These are phyloP conservation scores for Chaetomium cochliodes DNA, from an alignment of 495 filamentous ascomycete genomes.

Conservation along the genomic window DNA sequence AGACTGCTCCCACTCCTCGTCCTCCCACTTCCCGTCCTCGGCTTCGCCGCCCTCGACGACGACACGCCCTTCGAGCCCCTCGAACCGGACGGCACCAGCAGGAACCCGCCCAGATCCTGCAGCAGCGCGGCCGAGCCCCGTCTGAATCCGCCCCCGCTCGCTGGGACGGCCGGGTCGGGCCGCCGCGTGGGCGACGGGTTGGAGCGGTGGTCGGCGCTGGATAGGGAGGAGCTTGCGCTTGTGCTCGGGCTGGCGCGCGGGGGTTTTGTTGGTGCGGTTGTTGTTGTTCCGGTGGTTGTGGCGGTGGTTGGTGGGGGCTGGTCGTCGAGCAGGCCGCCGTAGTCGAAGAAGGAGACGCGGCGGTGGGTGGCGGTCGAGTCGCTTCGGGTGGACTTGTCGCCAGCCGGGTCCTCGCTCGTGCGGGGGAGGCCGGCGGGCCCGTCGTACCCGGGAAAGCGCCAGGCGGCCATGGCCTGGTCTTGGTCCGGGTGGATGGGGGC, in stretches of 20 bases:
- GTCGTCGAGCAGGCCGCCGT: constrained; percentile 62
- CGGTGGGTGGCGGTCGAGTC: constrained; percentile 46
- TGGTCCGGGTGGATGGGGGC: too few relatives aligned
- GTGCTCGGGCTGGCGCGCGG: too few relatives aligned
- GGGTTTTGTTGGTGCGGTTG: constrained; percentile 20
- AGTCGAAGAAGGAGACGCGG: constrained; percentile 67
- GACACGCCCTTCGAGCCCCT: constrained; percentile 23
- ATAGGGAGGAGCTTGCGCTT: constrained; percentile 32
- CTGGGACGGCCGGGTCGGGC: constrained; percentile 38
- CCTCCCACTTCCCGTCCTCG: neutral
- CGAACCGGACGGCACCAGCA: constrained; percentile 40
- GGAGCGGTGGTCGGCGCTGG: constrained; percentile 30
- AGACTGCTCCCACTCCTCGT: constrained; percentile 22
- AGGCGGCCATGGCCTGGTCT: constrained; percentile 38
- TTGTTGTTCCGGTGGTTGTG: neutral
- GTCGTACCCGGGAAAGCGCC: constrained; percentile 40
- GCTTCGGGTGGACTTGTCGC: constrained; percentile 32
- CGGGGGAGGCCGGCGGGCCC: constrained; percentile 29
- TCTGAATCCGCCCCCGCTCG: constrained; percentile 38
- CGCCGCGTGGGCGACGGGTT: constrained; percentile 30
- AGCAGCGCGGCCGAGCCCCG: constrained; percentile 54
- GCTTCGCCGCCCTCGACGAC: constrained; percentile 24
- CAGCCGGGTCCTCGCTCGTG: constrained; percentile 37
- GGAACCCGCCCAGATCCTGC: constrained; percentile 58
- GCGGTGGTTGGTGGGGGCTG: constrained; percentile 16